Percentiles rank a stretch among this genome's conserved stretches.
Evolutionary conservation across 106 monocot genomes (phyloP).

Genomic region (Allium cepa): DNA sequence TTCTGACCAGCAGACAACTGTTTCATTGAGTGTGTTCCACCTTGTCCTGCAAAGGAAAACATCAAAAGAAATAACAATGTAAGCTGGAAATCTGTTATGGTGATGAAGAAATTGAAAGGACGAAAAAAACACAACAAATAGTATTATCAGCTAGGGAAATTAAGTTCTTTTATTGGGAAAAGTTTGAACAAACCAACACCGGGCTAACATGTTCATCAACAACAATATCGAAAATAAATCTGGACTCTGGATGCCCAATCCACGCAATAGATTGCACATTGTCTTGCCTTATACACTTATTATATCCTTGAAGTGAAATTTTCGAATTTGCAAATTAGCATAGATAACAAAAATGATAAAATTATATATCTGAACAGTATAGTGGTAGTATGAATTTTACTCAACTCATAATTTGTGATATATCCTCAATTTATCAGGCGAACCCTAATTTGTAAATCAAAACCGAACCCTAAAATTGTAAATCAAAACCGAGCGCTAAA

Average conservation of each 20-base stretch:
- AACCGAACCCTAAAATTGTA: too few species aligned
- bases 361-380: conserved; percentile 62
- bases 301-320: conserved; percentile 74
- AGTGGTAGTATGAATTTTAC: conserved; percentile 1
- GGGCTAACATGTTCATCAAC: conserved; percentile 79
- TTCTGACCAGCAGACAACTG: conserved; percentile 8
- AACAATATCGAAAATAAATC: conserved; percentile 92
- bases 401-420: too few species aligned
- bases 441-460: too few species aligned
- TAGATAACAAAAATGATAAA: not conserved
- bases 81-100: too few species aligned
- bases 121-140: not conserved
- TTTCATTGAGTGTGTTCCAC: too few species aligned
- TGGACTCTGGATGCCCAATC: conserved; percentile 85
- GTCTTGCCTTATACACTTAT: conserved; percentile 74
- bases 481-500: too few species aligned
- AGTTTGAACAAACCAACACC: conserved; percentile 22
- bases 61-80: too few species aligned
- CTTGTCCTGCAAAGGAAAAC: conserved; percentile 35
- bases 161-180: too few species aligned
- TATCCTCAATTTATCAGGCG: too few species aligned
- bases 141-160: too few species aligned
- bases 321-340: conserved; percentile 17
- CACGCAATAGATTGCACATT: conserved; percentile 65
- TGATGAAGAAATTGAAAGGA: too few species aligned